These are phyloP conservation scores for Diaporthe caulivora DNA, from an alignment of 2,329 filamentous ascomycete species.

Conservation along the genomic window DNA sequence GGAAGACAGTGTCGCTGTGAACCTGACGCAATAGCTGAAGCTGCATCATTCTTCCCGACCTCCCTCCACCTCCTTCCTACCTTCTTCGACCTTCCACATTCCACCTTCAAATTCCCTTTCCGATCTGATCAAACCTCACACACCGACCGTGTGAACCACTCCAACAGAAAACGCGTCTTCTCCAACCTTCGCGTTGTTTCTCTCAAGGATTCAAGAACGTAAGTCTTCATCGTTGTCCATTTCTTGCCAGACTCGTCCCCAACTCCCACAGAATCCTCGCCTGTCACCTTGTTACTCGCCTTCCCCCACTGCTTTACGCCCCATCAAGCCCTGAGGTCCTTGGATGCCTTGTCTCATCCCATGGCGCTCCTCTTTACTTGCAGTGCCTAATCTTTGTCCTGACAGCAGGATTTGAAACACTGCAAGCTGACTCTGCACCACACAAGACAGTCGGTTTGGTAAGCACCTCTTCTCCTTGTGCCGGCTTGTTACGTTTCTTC, in stretches of 20 bases:
- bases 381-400: neutral
- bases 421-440: neutral
- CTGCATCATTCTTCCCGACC: neutral
- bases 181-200: neutral
- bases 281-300: neutral
- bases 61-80: neutral
- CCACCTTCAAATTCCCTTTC: neutral
- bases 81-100: neutral
- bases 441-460: neutral
- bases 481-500: neutral
- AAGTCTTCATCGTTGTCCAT: neutral
- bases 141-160: neutral
- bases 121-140: neutral
- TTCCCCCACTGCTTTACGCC: neutral
- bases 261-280: neutral
- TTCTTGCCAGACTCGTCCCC: neutral
- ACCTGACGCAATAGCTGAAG: neutral
- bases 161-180: slow-evolving; percentile 5
- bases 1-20: too few species aligned
- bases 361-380: neutral
- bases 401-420: neutral
- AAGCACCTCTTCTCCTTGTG: neutral
- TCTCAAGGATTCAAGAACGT: neutral
- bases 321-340: neutral
- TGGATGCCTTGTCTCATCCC: neutral